phyloP scores from a whole-genome alignment of 768 basidiomycete genomes.

The Termitomyces bulborhizus region DNA sequence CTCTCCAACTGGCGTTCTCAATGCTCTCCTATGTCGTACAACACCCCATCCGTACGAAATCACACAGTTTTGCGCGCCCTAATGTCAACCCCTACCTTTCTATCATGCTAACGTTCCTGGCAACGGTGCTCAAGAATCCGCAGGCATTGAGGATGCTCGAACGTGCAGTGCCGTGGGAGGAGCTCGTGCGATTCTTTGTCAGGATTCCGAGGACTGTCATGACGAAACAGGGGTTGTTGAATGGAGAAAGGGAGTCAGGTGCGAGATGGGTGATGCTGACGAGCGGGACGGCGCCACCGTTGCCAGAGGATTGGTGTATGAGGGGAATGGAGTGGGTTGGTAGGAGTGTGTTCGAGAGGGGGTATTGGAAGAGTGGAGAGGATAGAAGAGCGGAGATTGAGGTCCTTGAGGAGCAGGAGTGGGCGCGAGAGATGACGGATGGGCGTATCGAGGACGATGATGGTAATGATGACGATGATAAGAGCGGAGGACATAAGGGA shows the following conservation, averaged over 20 bases:
- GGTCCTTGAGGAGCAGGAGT: conserved; percentile 61
- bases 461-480: conserved; percentile 24
- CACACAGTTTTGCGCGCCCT: conserved; percentile 41
- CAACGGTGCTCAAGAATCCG: conserved; percentile 63
- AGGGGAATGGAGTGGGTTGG: conserved; percentile 97
- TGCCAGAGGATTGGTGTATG: conserved; percentile 93
- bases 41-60: conserved; percentile 54
- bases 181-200: conserved; percentile 59
- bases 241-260: conserved; percentile 20
- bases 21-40: conserved; percentile 71
- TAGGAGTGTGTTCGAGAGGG: conserved; percentile 83
- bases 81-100: conserved; percentile 84
- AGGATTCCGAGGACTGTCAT: conserved; percentile 50
- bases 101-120: conserved; percentile 82
- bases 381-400: conserved; percentile 69
- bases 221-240: conserved; percentile 28
- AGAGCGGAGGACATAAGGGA: conserved; percentile 16
- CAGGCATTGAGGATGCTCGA: conserved; percentile 60
- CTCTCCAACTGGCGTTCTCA: conserved; percentile 72
- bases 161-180: conserved; percentile 79
- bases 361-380: conserved; percentile 86
- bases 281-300: conserved; percentile 58
- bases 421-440: conserved; percentile 48
- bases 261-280: conserved; percentile 64
- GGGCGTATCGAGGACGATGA: conserved; percentile 81